Base-by-base conservation (phyloP, 495 filamentous ascomycete species). In the Trichoderma virens region DNA sequence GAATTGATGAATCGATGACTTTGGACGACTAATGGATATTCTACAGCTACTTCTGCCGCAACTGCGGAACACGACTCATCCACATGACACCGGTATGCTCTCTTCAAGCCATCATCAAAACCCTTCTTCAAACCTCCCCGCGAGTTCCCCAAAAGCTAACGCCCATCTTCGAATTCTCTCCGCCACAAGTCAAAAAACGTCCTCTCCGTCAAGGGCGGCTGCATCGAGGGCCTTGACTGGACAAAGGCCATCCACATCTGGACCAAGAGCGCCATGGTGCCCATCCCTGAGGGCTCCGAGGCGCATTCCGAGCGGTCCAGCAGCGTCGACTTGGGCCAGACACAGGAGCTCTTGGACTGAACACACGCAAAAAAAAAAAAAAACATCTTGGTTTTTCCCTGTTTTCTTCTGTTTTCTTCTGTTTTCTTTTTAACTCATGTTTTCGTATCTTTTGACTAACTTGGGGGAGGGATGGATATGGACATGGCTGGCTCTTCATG, bases 121-220 rank as follows among this genome's bases (percentile, higher is more conserved):
- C 35, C 6, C 25, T 14, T 20, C 45, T 31, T 25, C 14, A 61
- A 3, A 30, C 45, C n/a, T 43, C 23, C 20, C 1, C n/a, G 20
- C 5, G 6, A 20, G 0, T 35, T 6, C 0, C 43, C 9, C 43
- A 25, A 47, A 47, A 23, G 2, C 43, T 47, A 23, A 47, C 43
- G 18, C 20, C 5, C 4, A 25, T 47, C 9, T 6, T 23, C 43
- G 20, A 47, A 47, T 23, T 9, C 43, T 47, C 23, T 20, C 43
- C 4, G 43, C 9, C 4, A 5, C 43, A 47, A 80, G 78, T 78
- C 79, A 47, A 78, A 79, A 43, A 74, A 80, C 51, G 79, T 81
- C 28, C 75, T 85, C 32, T 81, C 78, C 60, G 80, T 88, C 27
- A 88, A 88, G 64, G 84, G 83, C 1, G 85, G 84, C 25, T 88